Conservation (phyloP, 108 stramenopile species). For the Cyclotella atomus region DNA sequence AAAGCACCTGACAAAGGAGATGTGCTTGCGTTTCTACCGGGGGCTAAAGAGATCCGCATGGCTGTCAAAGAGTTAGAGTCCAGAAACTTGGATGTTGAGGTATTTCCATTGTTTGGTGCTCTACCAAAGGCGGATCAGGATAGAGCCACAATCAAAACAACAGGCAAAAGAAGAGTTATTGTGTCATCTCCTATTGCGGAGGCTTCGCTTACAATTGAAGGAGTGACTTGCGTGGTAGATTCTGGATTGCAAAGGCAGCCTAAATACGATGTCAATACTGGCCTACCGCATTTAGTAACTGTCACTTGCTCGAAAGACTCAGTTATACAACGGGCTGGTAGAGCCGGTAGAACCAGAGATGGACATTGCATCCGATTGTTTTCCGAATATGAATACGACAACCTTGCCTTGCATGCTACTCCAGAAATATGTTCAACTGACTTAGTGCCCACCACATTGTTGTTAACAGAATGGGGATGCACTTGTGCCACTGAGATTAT, state of each 20-base stretch:
- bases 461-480: constrained; percentile 82
- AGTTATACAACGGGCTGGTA: constrained; percentile 81
- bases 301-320: constrained; percentile 65
- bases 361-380: constrained; percentile 84
- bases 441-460: constrained; percentile 69
- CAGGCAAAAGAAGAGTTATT: constrained; percentile 59
- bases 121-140: constrained; percentile 75
- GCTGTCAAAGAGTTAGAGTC: constrained; percentile 57
- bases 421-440: constrained; percentile 82
- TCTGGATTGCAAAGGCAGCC: constrained; percentile 78
- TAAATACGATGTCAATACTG: constrained; percentile 73
- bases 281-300: constrained; percentile 74
- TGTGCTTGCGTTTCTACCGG: constrained; percentile 84
- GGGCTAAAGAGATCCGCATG: constrained; percentile 77
- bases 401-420: constrained; percentile 43
- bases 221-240: constrained; percentile 83
- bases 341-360: constrained; percentile 81
- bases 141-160: constrained; percentile 50
- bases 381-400: constrained; percentile 61
- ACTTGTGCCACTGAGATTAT: constrained; percentile 64
- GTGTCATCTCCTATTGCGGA: constrained; percentile 87
- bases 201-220: constrained; percentile 83
- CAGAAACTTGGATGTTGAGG: constrained; percentile 40
- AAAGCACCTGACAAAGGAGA: constrained; percentile 67
- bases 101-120: constrained; percentile 75